Evolutionary conservation across 1,139 yeast genomes (phyloP), one percentile per base, ranked within the genome.

Genomic region (Lodderomyces oxycetoniae): DNA sequence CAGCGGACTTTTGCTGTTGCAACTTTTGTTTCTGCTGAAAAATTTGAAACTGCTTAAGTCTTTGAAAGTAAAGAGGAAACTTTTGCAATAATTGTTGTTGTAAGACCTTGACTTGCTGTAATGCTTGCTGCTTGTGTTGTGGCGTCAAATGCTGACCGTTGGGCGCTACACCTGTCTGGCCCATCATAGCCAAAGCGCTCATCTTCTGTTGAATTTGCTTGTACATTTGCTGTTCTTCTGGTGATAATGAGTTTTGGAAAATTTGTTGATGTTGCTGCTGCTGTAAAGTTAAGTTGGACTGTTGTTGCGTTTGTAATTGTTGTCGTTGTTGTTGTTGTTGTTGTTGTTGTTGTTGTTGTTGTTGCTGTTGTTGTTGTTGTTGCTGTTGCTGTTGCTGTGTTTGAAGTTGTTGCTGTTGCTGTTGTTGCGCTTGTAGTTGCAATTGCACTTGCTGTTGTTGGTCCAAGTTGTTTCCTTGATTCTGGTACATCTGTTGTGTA

Each of bases 241-340:
- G 67, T 3, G 63, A 51, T 29, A 68, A 54, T 5, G 70, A 53
- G 39, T 49, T 61, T 34, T 63, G 72, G 59, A 68, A 67, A 17
- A 68, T 59, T 39, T 67, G 73, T 44, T 67, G 73, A 39, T 67
- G 73, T 37, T 67, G 73, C 33, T 65, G 71, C 37, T 65, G 72
- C 35, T 58, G 57, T 25, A 58, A 47, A 4, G 56, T 44, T n/a
- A n/a, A 40, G 21, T 46, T 48, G n/a, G 42, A 37, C 13, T 28
- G 26, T 28, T 34, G 45, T 23, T 37, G 46, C 24, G 25, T 43
- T 28, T 37, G 47, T 22, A 32, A 34, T 32, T 37, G 31, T 25
- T 31, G 44, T 28, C 37, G 47, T 25, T 35, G 42, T 11, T 28
- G 38, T 23, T 32, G 47, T 29, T 38, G 48, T 25, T 15, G 30